These are phyloP conservation scores for Alternaria alternata DNA, from an alignment of 2,329 filamentous ascomycete species.

Conservation along the genomic window DNA sequence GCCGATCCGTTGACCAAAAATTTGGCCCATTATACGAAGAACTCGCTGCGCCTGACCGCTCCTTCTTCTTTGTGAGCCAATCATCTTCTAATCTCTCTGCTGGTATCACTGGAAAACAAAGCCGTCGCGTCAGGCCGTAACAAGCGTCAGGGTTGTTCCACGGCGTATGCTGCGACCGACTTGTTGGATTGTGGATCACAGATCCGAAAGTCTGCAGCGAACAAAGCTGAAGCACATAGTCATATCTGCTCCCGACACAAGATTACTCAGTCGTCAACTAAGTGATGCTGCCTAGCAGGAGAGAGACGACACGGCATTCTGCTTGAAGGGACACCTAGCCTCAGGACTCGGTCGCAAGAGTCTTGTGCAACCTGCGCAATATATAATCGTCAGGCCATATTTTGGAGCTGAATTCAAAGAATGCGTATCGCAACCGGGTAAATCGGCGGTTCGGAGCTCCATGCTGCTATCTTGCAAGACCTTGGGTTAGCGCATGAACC, in stretches of 20 bases:
- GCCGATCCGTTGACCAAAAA: not conserved
- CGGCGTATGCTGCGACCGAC: conserved; percentile 1
- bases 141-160: not conserved
- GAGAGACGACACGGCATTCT: not conserved
- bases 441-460: not conserved
- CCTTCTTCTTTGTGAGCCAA: not conserved
- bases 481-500: not conserved
- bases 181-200: not conserved
- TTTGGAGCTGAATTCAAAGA: not conserved
- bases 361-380: not conserved
- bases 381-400: not conserved
- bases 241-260: not conserved
- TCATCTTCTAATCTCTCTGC: not conserved
- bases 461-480: not conserved
- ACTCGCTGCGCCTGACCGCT: not conserved
- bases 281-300: not conserved
- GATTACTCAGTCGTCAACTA: not conserved
- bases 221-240: not conserved
- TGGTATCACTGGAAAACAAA: not conserved
- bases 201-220: not conserved
- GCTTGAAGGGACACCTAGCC: not conserved
- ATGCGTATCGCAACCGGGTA: not conserved
- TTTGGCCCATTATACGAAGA: not conserved
- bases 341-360: not conserved
- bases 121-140: not conserved